Evolutionary conservation across 257 asterid species (phyloP), one percentile per base, ranked within the genome.

Genomic region (Gynochthodes officinalis): DNA sequence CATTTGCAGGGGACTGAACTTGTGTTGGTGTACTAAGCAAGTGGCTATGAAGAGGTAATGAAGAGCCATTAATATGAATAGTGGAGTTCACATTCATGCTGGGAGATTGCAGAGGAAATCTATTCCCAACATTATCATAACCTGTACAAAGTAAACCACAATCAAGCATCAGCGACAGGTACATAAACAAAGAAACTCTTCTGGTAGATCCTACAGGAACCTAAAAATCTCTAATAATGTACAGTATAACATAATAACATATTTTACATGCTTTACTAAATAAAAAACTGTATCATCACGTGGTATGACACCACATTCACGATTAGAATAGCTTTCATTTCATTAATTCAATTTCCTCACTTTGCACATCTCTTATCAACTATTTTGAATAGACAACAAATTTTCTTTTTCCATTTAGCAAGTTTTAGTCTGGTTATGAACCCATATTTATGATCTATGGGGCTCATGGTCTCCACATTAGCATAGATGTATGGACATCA

Each of bases 51-150:
- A 76, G 68, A 70, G 91, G 63, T 71, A 81, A 83, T 32, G 92
- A 77, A 75, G 86, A 64, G 71, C 77, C 78, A 66, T 83, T 85
- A 64, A 81, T 77, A 72, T 84, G 87, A 43, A 69, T 39, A 21
- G 87, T 49, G 19, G 84, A 81, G 65, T 83, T 88, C 48, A 84
- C 84, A 77, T 89, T 89, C 95, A 81, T 81, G 71, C 77, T 84
- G 63, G 77, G 93, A 25, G 83, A 75, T 67, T 85, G 90, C 67
- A 74, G 63, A 27, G 83, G 78, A 73, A 83, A 89, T 73, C 85
- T 87, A 49, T 76, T 74, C 69, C 84, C 87, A 39, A 64, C 61
- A 43, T 77, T 86, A 39, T 87, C 76, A 70, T 86, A 90, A 74
- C 89, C 98, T 93, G 80, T 46, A 21, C 71, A 78, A 77, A 69